phyloP scores from a whole-genome alignment of 352 stramenopile species.

The Pythium chondricola region DNA sequence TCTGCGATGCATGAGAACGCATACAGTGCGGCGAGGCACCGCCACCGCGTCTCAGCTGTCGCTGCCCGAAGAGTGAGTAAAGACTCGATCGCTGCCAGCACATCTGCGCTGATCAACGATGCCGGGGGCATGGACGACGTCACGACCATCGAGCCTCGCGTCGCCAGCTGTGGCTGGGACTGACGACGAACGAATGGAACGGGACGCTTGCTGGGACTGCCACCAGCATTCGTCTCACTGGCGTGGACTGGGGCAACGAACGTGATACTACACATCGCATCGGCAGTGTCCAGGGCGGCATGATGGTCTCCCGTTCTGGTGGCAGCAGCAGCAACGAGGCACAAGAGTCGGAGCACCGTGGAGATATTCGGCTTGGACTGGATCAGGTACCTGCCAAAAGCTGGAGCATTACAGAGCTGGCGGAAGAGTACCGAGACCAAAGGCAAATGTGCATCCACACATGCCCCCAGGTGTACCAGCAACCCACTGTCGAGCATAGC shows the following conservation, averaged over 20 bases:
- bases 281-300: constrained; percentile 54
- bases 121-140: constrained; percentile 13
- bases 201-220: constrained; percentile 1
- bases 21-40: constrained; percentile 51
- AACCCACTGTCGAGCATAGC: constrained; percentile 44
- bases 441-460: constrained; percentile 33
- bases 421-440: constrained; percentile 55
- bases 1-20: constrained; percentile 38
- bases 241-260: constrained; percentile 18
- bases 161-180: constrained; percentile 9
- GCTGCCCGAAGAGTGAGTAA: constrained; percentile 24
- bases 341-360: constrained; percentile 43
- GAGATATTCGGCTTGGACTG: not conserved
- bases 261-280: constrained; percentile 51
- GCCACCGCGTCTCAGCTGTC: constrained; percentile 46
- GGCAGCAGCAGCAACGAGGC: constrained; percentile 25
- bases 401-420: constrained; percentile 39
- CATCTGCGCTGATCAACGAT: constrained; percentile 24
- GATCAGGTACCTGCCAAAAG: constrained; percentile 21
- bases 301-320: constrained; percentile 22
- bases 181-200: constrained; percentile 14
- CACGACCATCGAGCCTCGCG: constrained; percentile 2
- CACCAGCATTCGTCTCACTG: not conserved
- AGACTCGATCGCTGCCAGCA: constrained; percentile 31
- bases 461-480: constrained; percentile 25